Evolutionary conservation across 306 rosid genomes (phyloP).

Genomic region (Prunus mume): DNA sequence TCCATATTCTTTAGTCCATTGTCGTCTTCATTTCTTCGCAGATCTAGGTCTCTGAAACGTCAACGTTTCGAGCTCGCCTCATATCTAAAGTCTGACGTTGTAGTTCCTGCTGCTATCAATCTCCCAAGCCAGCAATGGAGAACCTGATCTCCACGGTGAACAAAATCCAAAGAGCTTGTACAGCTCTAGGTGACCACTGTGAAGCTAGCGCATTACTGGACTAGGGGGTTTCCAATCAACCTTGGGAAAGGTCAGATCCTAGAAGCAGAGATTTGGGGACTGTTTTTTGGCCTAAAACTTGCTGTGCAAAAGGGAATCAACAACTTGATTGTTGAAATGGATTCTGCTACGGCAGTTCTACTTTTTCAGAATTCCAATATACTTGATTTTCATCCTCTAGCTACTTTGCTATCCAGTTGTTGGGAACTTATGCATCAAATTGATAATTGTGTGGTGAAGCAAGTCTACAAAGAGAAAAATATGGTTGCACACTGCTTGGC

Average conservation of each 20-base stretch:
- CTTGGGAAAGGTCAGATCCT: too few species aligned
- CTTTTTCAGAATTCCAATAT: too few species aligned
- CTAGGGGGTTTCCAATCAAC: too few species aligned
- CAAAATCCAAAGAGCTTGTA: constrained; percentile 93
- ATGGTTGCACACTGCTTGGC: too few species aligned
- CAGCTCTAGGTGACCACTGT: constrained; percentile 91
- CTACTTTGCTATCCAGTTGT: not conserved
- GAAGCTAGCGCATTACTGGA: constrained; percentile 72
- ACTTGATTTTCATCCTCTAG: too few species aligned
- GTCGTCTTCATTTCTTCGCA: not conserved
- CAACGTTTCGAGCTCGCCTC: constrained; percentile 3
- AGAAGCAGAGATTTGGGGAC: constrained; percentile 18
- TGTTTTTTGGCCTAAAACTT: too few species aligned
- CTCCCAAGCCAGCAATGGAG: constrained; percentile 48
- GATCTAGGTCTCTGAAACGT: constrained; percentile 15
- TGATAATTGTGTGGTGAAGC: too few species aligned
- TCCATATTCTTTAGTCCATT: not conserved
- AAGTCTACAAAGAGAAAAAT: too few species aligned
- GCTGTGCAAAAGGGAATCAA: too few species aligned
- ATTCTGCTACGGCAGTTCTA: too few species aligned
- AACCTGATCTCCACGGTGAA: constrained; percentile 78
- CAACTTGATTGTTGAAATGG: too few species aligned
- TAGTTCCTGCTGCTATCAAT: constrained; percentile 8
- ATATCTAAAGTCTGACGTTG: constrained; percentile 10
- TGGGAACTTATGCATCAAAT: too few species aligned